Conservation (phyloP, 768 basidiomycete species). For the Nidularia pulvinata region DNA sequence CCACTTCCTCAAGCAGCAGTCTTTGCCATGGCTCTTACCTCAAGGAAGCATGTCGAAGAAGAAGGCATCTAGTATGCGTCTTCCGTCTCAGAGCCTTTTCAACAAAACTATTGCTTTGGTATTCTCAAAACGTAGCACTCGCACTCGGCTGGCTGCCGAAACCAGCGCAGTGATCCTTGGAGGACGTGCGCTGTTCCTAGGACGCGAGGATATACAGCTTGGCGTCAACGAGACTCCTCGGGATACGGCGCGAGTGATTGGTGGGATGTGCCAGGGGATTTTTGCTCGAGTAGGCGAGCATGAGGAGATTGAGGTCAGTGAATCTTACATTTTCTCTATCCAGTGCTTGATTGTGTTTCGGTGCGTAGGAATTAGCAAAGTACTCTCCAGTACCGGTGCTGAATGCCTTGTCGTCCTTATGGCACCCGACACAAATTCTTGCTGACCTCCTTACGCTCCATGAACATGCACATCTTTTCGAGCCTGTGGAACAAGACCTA, state of each 20-base stretch:
- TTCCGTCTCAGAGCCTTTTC: constrained; percentile 76
- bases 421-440: constrained; percentile 96
- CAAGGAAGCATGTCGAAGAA: constrained; percentile 32
- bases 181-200: constrained; percentile 89
- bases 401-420: constrained; percentile 94
- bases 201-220: constrained; percentile 89
- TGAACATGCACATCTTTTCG: constrained; percentile 66
- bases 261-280: constrained; percentile 95
- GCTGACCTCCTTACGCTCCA: constrained; percentile 92
- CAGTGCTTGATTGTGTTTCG: no score
- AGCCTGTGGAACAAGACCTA: constrained; percentile 8
- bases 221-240: constrained; percentile 91
- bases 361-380: constrained; percentile 77
- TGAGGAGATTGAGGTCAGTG: constrained; percentile 83
- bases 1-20: constrained; percentile 56
- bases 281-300: constrained; percentile 97
- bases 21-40: constrained; percentile 69
- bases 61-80: constrained; percentile 37
- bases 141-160: constrained; percentile 89
- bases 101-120: constrained; percentile 87
- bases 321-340: no score
- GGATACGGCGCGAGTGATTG: constrained; percentile 87
- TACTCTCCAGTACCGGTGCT: constrained; percentile 93
- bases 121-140: constrained; percentile 92
- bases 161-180: constrained; percentile 80